Conservation (phyloP, 306 rosid species). For the Cajanus cajan region DNA sequence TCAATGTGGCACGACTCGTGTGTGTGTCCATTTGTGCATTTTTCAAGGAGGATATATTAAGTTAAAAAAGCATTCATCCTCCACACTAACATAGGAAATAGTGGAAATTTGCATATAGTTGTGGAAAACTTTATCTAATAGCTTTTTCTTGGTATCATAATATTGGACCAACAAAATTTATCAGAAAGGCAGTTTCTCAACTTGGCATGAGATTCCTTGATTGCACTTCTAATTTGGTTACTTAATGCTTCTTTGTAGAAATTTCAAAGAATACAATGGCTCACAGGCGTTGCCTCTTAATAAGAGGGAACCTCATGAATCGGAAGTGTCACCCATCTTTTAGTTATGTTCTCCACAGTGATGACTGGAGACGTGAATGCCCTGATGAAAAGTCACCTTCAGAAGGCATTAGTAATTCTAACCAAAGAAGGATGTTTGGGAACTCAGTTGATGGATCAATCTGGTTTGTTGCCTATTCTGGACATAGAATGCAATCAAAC, state of each 20-base stretch:
- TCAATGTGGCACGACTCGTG: too few species aligned
- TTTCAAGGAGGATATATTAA: background rate
- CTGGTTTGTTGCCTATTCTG: constrained; percentile 33
- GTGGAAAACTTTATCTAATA: background rate
- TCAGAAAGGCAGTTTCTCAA: background rate
- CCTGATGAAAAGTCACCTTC: constrained; percentile 38
- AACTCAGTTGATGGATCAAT: constrained; percentile 36
- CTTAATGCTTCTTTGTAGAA: constrained; percentile 20
- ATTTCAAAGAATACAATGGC: constrained; percentile 49
- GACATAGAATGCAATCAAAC: background rate
- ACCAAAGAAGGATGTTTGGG: constrained; percentile 54
- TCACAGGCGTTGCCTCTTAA: constrained; percentile 67
- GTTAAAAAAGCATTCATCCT: background rate
- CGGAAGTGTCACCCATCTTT: constrained; percentile 58
- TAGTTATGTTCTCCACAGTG: constrained; percentile 44
- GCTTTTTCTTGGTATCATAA: background rate
- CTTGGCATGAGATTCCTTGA: background rate
- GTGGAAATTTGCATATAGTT: background rate
- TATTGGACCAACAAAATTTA: background rate
- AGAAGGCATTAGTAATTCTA: constrained; percentile 32
- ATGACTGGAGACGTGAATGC: constrained; percentile 35
- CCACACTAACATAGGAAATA: background rate
- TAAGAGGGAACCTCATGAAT: constrained; percentile 51
- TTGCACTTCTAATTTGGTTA: constrained; percentile 6
- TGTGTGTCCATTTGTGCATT: background rate